A percentile compares a stretch with the other conserved stretches of the same genome.
phyloP scores from a whole-genome alignment of 345 rosid genomes.

The Garcia nutans region DNA sequence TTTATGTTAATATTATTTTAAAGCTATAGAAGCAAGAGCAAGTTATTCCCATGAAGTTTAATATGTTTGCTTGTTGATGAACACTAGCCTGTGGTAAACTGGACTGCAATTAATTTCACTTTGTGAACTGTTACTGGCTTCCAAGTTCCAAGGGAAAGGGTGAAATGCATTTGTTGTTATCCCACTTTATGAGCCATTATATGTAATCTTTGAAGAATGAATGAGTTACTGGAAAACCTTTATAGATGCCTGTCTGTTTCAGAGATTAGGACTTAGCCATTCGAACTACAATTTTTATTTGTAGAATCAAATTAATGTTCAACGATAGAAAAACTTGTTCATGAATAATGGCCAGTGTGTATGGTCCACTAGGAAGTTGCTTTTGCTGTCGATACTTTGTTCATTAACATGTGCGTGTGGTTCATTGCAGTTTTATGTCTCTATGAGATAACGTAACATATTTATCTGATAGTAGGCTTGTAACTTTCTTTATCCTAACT shows the following conservation, averaged over 20 bases:
- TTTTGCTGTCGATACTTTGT: neutral
- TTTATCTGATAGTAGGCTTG: neutral
- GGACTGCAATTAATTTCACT: neutral
- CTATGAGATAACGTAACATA: neutral
- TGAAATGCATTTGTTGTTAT: neutral
- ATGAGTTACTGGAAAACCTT: too few species aligned
- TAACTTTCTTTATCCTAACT: too few species aligned
- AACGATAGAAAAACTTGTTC: neutral
- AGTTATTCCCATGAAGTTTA: neutral
- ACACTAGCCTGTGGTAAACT: neutral
- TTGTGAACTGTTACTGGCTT: neutral
- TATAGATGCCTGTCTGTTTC: neutral
- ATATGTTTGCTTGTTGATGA: neutral
- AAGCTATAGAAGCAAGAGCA: neutral
- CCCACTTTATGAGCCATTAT: neutral
- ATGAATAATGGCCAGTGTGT: neutral
- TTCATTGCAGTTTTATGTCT: neutral
- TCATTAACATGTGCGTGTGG: neutral
- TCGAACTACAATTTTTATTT: neutral
- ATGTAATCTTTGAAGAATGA: neutral
- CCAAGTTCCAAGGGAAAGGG: neutral
- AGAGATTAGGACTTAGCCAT: neutral
- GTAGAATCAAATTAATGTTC: neutral
- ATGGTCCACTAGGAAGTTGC: neutral
- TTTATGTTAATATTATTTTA: neutral